Evolutionary conservation across 805 yeast species (phyloP), one percentile per base, ranked within the genome.

Genomic region (Ogataea glucozyma): DNA sequence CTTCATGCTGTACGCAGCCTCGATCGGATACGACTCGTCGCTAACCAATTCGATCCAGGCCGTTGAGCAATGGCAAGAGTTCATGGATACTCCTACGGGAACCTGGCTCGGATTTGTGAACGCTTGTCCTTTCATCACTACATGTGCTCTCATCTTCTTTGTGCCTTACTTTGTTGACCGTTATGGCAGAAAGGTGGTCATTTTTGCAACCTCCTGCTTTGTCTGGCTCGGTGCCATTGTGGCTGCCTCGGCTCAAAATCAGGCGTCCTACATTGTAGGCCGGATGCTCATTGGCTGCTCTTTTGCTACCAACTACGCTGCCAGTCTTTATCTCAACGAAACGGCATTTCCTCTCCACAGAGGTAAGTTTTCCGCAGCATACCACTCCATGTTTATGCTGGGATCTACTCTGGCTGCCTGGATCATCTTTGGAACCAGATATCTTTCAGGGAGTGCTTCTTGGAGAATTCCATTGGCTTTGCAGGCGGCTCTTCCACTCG

Each of bases 331-430:
- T 26, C 32, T 49, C 35, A 44, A 44, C 43, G 75, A 71, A 45
- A 44, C 70, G 21, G 55, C 71, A 2, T 69, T 47, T 48, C 73
- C 74, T 6, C 52, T 58, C 6, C 60, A 61, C 34, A 54, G 67
- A 51, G 56, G 56, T 18, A 50, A 48, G 31, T 52, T 56, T 26
- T 58, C 67, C 26, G 60, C 68, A 21, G 60, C 60, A 22, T 70
- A 67, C 53, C 69, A 70, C 44, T 57, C 66, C 13, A 65, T 69
- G 47, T 70, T 71, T 67, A 66, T 66, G 41, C 54, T 69, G 33
- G 75, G 74, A 8, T 70, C 73, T 11, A 46, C 66, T 31, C 48
- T 69, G 32, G 71, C 71, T 6, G 70, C 74, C 9, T 68, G 72
- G 72, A 64, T 66, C 32, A 66, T 72, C 7, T 70, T 64, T 43